A percentile compares a stretch with the other conserved stretches of the same genome.
phyloP scores from a whole-genome alignment of 2,329 filamentous ascomycete genomes.

The Lecanicillium sp. region DNA sequence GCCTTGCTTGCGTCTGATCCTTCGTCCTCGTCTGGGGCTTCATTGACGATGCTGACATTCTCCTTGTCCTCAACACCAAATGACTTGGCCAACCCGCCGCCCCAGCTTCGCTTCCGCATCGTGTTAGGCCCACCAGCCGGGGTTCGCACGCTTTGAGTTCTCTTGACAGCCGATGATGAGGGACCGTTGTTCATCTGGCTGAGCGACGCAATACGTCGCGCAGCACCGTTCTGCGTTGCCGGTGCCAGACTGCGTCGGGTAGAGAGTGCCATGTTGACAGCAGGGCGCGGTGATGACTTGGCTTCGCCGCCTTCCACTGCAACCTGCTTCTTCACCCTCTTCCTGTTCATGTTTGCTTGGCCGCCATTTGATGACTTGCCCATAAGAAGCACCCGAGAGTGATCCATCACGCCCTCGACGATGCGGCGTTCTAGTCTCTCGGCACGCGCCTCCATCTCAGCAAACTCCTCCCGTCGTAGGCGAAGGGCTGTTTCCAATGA shows the following conservation, averaged over 20 bases:
- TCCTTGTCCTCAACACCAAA: slow-evolving; percentile 54
- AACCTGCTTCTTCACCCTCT: slow-evolving; percentile 40
- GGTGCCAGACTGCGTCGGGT: slow-evolving; percentile 40
- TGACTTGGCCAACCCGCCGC: slow-evolving; percentile 38
- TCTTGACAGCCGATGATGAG: slow-evolving; percentile 56
- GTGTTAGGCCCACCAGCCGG: slow-evolving; percentile 34
- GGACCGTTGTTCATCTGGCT: slow-evolving; percentile 81
- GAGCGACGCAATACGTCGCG: slow-evolving; percentile 79
- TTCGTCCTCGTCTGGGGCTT: slow-evolving; percentile 52
- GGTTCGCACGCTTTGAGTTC: slow-evolving; percentile 71
- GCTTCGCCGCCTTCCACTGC: slow-evolving; percentile 15
- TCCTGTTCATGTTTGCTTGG: slow-evolving; percentile 50
- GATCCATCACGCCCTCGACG: slow-evolving; percentile 90
- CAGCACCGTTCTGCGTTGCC: slow-evolving; percentile 45
- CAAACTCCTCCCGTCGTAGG: slow-evolving; percentile 83
- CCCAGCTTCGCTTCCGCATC: slow-evolving; percentile 64
- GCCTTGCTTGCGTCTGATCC: slow-evolving; percentile 16
- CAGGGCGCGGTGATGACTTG: slow-evolving; percentile 22
- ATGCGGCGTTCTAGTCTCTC: slow-evolving; percentile 87
- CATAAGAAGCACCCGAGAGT: slow-evolving; percentile 85
- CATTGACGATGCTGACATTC: slow-evolving; percentile 53
- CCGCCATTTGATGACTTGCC: slow-evolving; percentile 46
- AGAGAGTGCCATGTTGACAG: slow-evolving; percentile 46
- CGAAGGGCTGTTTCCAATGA: slow-evolving; percentile 84
- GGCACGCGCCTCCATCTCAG: slow-evolving; percentile 82